A percentile compares a stretch with the other conserved stretches of the same genome.
Evolutionary conservation across 306 rosid genomes (phyloP).

Genomic region (Lathyrus aphaca): DNA sequence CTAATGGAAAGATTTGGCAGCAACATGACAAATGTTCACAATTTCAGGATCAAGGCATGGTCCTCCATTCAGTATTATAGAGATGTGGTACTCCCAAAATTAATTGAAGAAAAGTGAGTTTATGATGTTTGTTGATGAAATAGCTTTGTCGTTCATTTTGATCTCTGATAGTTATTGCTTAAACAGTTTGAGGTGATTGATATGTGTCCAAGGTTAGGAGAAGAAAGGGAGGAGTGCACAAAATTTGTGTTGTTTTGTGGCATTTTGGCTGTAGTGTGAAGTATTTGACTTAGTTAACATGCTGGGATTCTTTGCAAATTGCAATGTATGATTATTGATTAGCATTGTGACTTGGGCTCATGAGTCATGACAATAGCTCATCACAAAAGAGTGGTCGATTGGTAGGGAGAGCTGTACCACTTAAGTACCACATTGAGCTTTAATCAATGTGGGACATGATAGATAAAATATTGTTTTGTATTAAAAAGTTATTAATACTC

Average conservation of each 20-base stretch:
- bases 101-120: conserved; percentile 94
- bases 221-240: conserved; percentile 29
- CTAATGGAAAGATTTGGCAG: conserved; percentile 95
- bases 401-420: neutral
- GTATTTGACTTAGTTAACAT: conserved; percentile 27
- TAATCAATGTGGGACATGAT: neutral
- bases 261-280: conserved; percentile 11
- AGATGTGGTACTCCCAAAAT: conserved; percentile 85
- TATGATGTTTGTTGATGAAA: conserved; percentile 26
- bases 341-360: neutral
- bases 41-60: conserved; percentile 97
- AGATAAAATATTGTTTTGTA: conserved; percentile 6
- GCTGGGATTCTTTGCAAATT: conserved; percentile 16
- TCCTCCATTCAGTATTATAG: conserved; percentile 77
- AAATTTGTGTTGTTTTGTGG: conserved; percentile 17
- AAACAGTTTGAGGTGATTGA: conserved; percentile 33
- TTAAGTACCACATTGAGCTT: neutral
- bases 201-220: conserved; percentile 27
- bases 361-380: neutral
- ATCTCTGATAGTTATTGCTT: conserved; percentile 25
- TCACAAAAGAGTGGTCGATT: neutral
- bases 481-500: conserved; percentile 11
- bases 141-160: conserved; percentile 24
- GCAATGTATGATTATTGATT: conserved; percentile 5
- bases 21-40: conserved; percentile 90